phyloP scores from a whole-genome alignment of 257 asterid genomes.

The Fraxinus americana region DNA sequence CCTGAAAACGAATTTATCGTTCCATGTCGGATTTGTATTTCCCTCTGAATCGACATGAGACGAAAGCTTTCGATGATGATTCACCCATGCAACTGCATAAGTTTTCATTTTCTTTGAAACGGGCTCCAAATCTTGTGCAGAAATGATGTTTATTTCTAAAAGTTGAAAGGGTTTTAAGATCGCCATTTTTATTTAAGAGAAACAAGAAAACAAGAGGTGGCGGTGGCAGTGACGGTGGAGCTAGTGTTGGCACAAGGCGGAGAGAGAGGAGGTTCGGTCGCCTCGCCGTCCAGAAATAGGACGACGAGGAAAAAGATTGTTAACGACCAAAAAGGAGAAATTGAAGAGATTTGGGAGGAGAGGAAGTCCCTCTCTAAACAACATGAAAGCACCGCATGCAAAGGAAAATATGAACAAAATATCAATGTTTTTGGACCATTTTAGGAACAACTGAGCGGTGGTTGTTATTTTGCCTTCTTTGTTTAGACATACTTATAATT shows the following conservation, averaged over 20 bases:
- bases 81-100: slow-evolving; percentile 83
- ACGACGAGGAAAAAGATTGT: slow-evolving; percentile 54
- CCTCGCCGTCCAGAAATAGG: slow-evolving; percentile 52
- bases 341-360: slow-evolving; percentile 23
- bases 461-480: neutral
- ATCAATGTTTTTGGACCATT: slow-evolving; percentile 8
- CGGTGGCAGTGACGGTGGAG: neutral
- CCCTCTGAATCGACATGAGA: slow-evolving; percentile 65
- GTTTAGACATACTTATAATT: neutral
- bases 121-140: slow-evolving; percentile 89
- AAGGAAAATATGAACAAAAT: slow-evolving; percentile 20
- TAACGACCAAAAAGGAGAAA: slow-evolving; percentile 14
- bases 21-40: slow-evolving; percentile 77
- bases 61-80: slow-evolving; percentile 64
- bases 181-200: neutral
- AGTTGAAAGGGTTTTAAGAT: slow-evolving; percentile 64
- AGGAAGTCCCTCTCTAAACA: slow-evolving; percentile 31
- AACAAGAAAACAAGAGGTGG: neutral
- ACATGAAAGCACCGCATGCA: slow-evolving; percentile 35
- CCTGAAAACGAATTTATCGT: slow-evolving; percentile 82
- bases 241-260: neutral
- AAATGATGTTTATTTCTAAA: slow-evolving; percentile 75
- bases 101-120: slow-evolving; percentile 72
- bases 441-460: neutral
- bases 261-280: neutral